phyloP scores from a whole-genome alignment of 139 green algal genomes.

The Asterochloris sp. region DNA sequence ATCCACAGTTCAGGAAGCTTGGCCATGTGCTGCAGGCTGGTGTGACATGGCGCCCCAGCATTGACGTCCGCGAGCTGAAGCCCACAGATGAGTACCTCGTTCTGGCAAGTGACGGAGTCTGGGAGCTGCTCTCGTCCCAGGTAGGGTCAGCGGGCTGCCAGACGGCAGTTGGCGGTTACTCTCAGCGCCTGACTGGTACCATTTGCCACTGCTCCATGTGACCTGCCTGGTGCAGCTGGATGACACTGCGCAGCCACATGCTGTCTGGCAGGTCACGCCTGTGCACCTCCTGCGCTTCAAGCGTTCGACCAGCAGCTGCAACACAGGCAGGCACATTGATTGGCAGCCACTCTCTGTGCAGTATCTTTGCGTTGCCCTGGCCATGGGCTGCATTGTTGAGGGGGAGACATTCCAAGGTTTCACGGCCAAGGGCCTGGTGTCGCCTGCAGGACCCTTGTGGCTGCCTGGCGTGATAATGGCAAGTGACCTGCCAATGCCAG shows the following conservation, averaged over 20 bases:
- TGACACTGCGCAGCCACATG: neutral
- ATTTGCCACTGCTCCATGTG: neutral
- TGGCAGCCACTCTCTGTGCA: too few species aligned
- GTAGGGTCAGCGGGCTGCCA: neutral
- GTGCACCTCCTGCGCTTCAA: neutral
- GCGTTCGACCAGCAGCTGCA: too few species aligned
- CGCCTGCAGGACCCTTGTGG: neutral
- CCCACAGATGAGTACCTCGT: neutral
- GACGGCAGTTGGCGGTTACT: neutral
- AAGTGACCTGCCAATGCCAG: neutral
- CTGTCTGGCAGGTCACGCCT: neutral
- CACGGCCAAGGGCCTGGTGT: too few species aligned
- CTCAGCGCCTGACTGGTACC: neutral
- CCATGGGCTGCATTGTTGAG: too few species aligned
- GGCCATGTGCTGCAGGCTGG: neutral
- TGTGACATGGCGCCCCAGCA: neutral
- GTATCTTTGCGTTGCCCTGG: too few species aligned
- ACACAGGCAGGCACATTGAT: too few species aligned
- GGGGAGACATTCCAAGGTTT: too few species aligned
- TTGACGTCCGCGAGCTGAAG: neutral
- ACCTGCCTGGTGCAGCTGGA: neutral
- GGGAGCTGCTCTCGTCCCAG: conserved; percentile 7
- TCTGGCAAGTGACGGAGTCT: neutral
- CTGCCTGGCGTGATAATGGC: neutral
- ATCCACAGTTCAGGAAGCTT: too few species aligned